Conservation (phyloP, 2,329 filamentous ascomycete genomes). For the Rachicladosporium sp. region DNA sequence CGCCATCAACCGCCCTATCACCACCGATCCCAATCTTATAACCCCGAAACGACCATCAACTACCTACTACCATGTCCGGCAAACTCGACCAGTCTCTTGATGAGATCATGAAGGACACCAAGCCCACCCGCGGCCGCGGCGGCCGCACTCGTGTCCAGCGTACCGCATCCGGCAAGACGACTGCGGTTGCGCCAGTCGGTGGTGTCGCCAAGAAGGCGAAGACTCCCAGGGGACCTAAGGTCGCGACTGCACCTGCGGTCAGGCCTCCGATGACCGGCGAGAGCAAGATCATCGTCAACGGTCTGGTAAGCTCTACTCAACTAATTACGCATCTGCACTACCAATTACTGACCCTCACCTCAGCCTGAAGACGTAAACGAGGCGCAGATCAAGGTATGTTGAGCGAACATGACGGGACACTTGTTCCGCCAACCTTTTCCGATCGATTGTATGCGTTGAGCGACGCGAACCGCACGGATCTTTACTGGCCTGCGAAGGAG, state of each 20-base stretch:
- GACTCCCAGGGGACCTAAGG: constrained; percentile 40
- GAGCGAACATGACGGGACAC: constrained; percentile 50
- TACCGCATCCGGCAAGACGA: constrained; percentile 37
- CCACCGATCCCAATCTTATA: not conserved
- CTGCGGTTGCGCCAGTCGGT: constrained; percentile 58
- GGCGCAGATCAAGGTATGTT: constrained; percentile 99
- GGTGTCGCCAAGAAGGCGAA: constrained; percentile 67
- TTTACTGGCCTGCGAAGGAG: too few relatives aligned
- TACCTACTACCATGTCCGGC: constrained; percentile 58
- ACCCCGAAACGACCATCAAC: not conserved
- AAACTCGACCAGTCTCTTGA: constrained; percentile 97
- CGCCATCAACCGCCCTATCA: too few relatives aligned
- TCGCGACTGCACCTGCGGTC: constrained; percentile 47
- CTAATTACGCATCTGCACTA: constrained; percentile 9
- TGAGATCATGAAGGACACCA: constrained; percentile 78
- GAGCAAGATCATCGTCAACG: constrained; percentile 97
- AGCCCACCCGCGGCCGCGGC: constrained; percentile 33
- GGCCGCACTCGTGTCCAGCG: constrained; percentile 35
- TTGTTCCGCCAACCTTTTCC: constrained; percentile 19
- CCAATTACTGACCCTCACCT: constrained; percentile 23
- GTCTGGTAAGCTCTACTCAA: constrained; percentile 57
- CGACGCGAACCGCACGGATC: too few relatives aligned
- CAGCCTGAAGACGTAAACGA: constrained; percentile 95
- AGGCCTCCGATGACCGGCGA: constrained; percentile 52
- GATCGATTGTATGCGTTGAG: constrained; percentile 9